Evolutionary conservation across 768 basidiomycete species (phyloP), one percentile per base, ranked within the genome.

Genomic region (Lactarius quietus): DNA sequence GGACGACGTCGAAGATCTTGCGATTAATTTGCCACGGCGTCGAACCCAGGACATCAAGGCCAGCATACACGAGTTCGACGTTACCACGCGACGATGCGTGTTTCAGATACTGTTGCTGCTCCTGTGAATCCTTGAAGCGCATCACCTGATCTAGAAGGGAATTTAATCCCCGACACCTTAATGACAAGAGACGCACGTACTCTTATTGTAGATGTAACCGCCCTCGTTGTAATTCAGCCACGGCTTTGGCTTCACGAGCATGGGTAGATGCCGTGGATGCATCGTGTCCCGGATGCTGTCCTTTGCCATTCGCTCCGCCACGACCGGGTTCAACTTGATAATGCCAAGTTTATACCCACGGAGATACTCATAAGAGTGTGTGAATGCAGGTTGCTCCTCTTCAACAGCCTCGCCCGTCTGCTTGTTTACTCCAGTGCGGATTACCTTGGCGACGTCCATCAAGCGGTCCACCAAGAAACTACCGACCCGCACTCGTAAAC

Each of bases 281-380:
- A 98, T 79, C 0, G 89, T 84, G 60, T 86, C 82, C 15, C 80
- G 77, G 23, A 95, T 72, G 45, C 76, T 80, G 66, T 98, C 95
- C 64, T 84, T 86, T 3, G 92, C 86, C 61, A 98, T 78, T 3
- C 89, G 84, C 17, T 90, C 86, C 3, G 87, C 79, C 6, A 98
- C 89, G 5, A 82, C 85, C 0, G 89, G 86, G 74, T 98, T 96
- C 64, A 96, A 77, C 73, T 86, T 86, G 74, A 98, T 88, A 26
- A 98, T 85, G 33, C 96, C 96, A n/a, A 97, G 82, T 73, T 94
- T 96, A 67, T 87, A 87, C 1, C 96, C 95, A n/a, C 92, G 85
- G n/a, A 88, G 74, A 73, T 95, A 96, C 75, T 98, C 95, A 73
- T 97, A 97, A 2, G 86, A 82, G 72, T 97, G 95, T 61, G 86